These are phyloP conservation scores for Salvia miltiorrhiza DNA, from an alignment of 257 asterid species.

Conservation along the genomic window DNA sequence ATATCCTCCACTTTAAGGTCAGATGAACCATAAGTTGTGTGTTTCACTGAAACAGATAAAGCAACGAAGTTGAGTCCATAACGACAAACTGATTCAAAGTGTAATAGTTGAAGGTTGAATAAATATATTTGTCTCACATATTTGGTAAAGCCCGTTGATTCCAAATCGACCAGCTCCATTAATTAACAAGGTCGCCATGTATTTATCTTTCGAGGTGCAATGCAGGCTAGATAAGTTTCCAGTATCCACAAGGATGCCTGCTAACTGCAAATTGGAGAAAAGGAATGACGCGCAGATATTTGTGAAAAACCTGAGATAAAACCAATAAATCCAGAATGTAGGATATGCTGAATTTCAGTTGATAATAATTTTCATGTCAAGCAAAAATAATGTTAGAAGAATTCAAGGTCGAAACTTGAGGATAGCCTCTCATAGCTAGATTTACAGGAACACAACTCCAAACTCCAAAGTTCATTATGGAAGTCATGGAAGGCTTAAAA, in stretches of 20 bases:
- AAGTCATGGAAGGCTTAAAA: background rate
- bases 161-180: slow-evolving; percentile 90
- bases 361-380: background rate
- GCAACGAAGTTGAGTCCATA: background rate
- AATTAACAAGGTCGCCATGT: slow-evolving; percentile 74
- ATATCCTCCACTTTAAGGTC: slow-evolving; percentile 53
- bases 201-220: slow-evolving; percentile 65
- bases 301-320: background rate
- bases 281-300: background rate
- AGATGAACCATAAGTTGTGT: slow-evolving; percentile 41
- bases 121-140: slow-evolving; percentile 38
- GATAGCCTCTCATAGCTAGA: background rate
- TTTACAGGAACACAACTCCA: background rate
- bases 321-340: slow-evolving; percentile 10
- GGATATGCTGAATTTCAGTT: background rate
- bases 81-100: slow-evolving; percentile 3
- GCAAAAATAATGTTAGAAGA: background rate
- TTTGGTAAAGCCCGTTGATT: slow-evolving; percentile 70
- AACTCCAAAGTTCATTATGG: background rate
- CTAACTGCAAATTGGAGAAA: slow-evolving; percentile 46
- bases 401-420: slow-evolving; percentile 10
- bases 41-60: slow-evolving; percentile 50
- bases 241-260: slow-evolving; percentile 80
- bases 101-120: background rate
- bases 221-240: slow-evolving; percentile 53